These are phyloP conservation scores for Cladosporium sp. DNA, from an alignment of 2,329 filamentous ascomycete species.

Conservation along the genomic window DNA sequence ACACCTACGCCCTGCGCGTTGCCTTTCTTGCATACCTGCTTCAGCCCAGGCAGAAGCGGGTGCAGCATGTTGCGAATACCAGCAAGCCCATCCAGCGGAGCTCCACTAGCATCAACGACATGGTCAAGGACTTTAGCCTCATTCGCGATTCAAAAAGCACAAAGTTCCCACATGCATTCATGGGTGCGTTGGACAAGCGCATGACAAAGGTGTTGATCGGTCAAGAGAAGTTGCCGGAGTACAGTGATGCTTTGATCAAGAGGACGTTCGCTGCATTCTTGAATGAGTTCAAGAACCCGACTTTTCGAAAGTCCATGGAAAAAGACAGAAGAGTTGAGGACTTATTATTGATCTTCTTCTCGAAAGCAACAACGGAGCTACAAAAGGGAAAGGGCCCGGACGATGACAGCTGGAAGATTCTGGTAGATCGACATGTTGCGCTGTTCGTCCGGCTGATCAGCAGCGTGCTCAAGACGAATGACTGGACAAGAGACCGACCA, in stretches of 20 bases:
- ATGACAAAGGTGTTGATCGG: constrained; percentile 79
- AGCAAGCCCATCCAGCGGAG: constrained; percentile 65
- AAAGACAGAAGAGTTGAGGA: constrained; percentile 93
- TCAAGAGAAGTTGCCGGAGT: constrained; percentile 81
- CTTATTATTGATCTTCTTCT: constrained; percentile 93
- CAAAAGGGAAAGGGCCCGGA: constrained; percentile 72
- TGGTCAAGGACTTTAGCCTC: constrained; percentile 82
- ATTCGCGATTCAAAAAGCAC: constrained; percentile 69
- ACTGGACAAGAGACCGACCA: constrained; percentile 79
- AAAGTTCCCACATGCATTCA: constrained; percentile 70
- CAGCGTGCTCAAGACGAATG: constrained; percentile 76
- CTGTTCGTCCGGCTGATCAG: constrained; percentile 87
- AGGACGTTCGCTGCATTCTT: constrained; percentile 93
- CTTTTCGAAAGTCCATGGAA: constrained; percentile 87
- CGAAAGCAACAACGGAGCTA: constrained; percentile 86
- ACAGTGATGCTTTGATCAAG: constrained; percentile 86
- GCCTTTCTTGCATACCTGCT: constrained; percentile 92
- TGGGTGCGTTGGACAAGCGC: constrained; percentile 71
- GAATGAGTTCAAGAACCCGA: constrained; percentile 85
- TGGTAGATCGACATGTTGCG: constrained; percentile 92
- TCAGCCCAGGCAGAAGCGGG: constrained; percentile 83
- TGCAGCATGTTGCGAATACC: constrained; percentile 72
- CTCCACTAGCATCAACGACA: constrained; percentile 72
- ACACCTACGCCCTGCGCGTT: constrained; percentile 84
- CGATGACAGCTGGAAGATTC: constrained; percentile 85